phyloP scores from a whole-genome alignment of 768 basidiomycete genomes.

The Suillus plorans region DNA sequence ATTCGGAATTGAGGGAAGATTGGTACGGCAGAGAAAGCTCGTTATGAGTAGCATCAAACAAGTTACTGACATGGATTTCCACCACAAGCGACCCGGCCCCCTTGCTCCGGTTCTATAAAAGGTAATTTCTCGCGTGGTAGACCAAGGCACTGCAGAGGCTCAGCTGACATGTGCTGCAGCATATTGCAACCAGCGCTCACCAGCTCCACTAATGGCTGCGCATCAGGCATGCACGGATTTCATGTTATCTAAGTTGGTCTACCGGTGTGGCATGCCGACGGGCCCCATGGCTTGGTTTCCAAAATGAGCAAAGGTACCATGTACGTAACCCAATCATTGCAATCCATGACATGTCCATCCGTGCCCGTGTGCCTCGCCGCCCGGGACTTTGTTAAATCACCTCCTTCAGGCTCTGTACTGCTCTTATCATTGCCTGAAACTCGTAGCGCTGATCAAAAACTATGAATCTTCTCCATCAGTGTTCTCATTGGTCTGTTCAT shows the following conservation, averaged over 20 bases:
- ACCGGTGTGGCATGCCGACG: neutral
- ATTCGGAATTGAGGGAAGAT: constrained; percentile 17
- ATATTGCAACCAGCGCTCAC: constrained; percentile 1
- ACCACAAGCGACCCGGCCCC: constrained; percentile 13
- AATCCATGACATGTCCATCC: constrained; percentile 1
- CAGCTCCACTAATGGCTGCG: neutral
- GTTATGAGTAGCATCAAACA: constrained; percentile 5
- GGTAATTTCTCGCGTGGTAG: constrained; percentile 12
- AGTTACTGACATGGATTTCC: constrained; percentile 19
- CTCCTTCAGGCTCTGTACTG: neutral
- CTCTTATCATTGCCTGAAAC: neutral
- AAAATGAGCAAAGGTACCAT: neutral
- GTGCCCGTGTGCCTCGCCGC: constrained; percentile 4
- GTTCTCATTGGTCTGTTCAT: neutral
- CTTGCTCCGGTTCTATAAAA: constrained; percentile 12
- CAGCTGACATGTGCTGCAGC: constrained; percentile 2
- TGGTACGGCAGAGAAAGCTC: constrained; percentile 6
- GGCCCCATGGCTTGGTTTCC: neutral
- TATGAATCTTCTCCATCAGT: neutral
- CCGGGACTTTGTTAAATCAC: neutral
- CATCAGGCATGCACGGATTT: neutral
- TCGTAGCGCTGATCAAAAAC: neutral
- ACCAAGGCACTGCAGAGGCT: constrained; percentile 9
- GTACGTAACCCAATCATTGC: neutral
- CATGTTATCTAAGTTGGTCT: neutral